Base-by-base conservation (phyloP, 305 asterid genomes). In the Vinca major region DNA sequence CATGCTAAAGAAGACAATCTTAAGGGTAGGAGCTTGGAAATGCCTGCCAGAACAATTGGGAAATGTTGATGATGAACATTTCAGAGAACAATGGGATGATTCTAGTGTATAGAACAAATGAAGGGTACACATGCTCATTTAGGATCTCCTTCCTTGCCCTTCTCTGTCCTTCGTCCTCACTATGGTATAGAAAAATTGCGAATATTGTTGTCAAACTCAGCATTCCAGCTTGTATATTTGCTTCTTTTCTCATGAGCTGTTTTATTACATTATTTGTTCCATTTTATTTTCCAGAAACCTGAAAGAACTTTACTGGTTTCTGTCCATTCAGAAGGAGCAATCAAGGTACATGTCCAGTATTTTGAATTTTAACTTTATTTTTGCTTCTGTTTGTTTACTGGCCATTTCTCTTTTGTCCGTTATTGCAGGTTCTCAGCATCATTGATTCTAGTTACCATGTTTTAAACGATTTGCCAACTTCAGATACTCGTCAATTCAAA, bases 261-360 rank as follows among this genome's bases (percentile, higher is more conserved):
- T 54, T n/a, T 40, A 21, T 60, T 8, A 11, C 44, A 19, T 72
- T 67, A 73, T 58, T 71, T 63, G 51, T 43, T 74, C 65, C 55
- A 58, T 75, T 67, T 62, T 71, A 70, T 73, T 70, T 82, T 77
- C 19, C 99, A 93, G 99, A 93, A 93, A 79, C 92, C 88, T 66
- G 92, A 86, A 84, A 86, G 99, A 71, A 90, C 89, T 73, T 83
- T 89, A 78, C 79, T 81, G 53, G 78, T 93, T 69, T 87, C 96
- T 67, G 90, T 93, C 71, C 97, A 89, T 79, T 91, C 99, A 69
- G 99, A 93, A 85, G 97, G 99, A 76, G 96, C 95, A 75, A 86
- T 82, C 63, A 93, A 93, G 95, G 99, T 93, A 69, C 65, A 77
- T 37, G 33, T 53, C n/a, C 75, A 12, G 17, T 52, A 63, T 69